Evolutionary conservation across 192 early-diverging fungal species (phyloP), one percentile per base, ranked within the genome.

Genomic region (Podochytrium sp.): DNA sequence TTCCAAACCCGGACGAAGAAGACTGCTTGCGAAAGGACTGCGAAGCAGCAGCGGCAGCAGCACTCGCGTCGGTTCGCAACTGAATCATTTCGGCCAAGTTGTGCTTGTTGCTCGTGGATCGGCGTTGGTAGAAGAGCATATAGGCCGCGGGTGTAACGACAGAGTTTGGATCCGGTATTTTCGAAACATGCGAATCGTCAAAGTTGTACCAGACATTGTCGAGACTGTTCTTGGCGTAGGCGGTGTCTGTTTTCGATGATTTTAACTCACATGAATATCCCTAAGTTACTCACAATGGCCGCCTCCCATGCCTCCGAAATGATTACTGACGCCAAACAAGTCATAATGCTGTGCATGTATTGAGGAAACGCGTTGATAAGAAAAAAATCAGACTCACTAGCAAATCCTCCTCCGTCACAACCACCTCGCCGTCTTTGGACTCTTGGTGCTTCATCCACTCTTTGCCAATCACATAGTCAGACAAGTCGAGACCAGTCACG

Each of bases 251-350:
- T 14, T 18, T n/a, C n/a, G 7, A 38, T 12, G 35, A 58, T 10
- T 47, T 20, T 39, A 69, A 33, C 47, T 34, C 23, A 23, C 12
- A 49, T 0, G 16, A 70, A 70, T 14, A 38, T 40, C 52, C 20
- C 27, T n/a, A 25, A 55, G 25, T 27, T 10, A 74, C 81, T 74
- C 67, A 83, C 81, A 95, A 74, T 95, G 93, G 33, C 93, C 93
- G 53, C 92, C 93, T 43, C 91, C 91, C 68, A 93, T 76, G 5
- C 91, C 91, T 49, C 93, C 93, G 82, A 83, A 95, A 61, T 95
- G 92, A 74, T 95, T 93, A 68, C 90, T 92, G 3, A 95, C 89
- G 14, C 87, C 88, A 71, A 85, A 89, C 64, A 95, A 79, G 71
- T 93, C 91, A 68, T 93, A 95, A n/a, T n/a, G n/a, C n/a, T n/a